Evolutionary conservation across 2,329 filamentous ascomycete genomes (phyloP), one percentile per base, ranked within the genome.

Genomic region (Ilyonectria destructans): DNA sequence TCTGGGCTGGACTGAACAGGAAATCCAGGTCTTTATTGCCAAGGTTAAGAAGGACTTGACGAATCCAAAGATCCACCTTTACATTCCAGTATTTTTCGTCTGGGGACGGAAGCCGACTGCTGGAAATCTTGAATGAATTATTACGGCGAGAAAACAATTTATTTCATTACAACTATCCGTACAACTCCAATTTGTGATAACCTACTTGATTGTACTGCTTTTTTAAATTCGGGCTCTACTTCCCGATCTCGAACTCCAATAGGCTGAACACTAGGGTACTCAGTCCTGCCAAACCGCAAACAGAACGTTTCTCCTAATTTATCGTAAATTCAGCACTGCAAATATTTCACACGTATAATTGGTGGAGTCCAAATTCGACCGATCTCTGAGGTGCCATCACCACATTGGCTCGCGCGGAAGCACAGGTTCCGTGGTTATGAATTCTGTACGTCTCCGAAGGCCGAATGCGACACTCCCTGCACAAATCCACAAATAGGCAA

Each of bases 11-110:
- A 58, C 60, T 2, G 65, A 69, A 6, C 46, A 65, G 1, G 71
- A 72, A 35, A 69, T 72, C n/a, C 68, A 68, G 45, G 65, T 71
- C 0, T 68, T 72, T 1, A 68, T 72, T 62, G 71, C 68, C 7
- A 70, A 69, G 51, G 64, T 71, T 6, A 72, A 72, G 56, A 70
- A 54, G 12, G 71, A 74, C 13, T 43, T 74, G 8, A 52, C 56
- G 4, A 54, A 70, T 33, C 31, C 48, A 31, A 13, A 8, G 9
- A 51, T 26, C 10, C 40, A 43, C 40, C 7, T 43, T 15, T 43
- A 43, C n/a, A 43, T n/a, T 43, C 40, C 40, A 43, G 40, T 43
- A 2, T 43, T n/a, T 43, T 43, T 43, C 40, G 40, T 43, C n/a
- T 43, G 40, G 40, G 40, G 40, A 43, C 40, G 40, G 15, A 43